Evolutionary conservation across 2,329 filamentous ascomycete genomes (phyloP).

Genomic region (Colletotrichum tofieldiae): DNA sequence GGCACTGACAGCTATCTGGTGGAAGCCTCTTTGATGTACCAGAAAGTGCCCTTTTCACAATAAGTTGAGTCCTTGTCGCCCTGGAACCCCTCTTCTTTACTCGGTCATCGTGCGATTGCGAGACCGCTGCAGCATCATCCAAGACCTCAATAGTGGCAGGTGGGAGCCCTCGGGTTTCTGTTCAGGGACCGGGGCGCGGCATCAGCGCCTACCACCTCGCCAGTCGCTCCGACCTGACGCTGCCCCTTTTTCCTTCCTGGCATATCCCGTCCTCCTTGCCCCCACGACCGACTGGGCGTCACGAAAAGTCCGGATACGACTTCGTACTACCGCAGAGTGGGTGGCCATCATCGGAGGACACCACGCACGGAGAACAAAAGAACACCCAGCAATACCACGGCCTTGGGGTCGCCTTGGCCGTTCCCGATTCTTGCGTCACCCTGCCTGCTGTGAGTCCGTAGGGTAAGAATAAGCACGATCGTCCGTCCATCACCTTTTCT

Average conservation of each 20-base stretch:
- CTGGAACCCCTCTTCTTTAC: not conserved
- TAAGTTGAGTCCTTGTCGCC: not conserved
- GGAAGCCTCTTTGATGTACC: not conserved
- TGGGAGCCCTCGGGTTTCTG: constrained; percentile 6
- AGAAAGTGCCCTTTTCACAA: not conserved
- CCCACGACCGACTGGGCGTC: not conserved
- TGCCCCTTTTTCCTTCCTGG: constrained; percentile 9
- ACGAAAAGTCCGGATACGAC: constrained; percentile 29
- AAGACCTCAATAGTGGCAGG: constrained; percentile 26
- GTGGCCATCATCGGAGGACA: not conserved
- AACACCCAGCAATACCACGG: constrained; percentile 12
- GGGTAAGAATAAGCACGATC: constrained; percentile 42
- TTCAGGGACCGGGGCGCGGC: constrained; percentile 19
- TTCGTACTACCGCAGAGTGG: not conserved
- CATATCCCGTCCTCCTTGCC: constrained; percentile 9
- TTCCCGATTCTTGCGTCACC: constrained; percentile 18
- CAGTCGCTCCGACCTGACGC: not conserved
- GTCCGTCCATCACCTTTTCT: constrained; percentile 22
- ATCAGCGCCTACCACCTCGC: constrained; percentile 1
- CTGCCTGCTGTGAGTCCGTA: constrained; percentile 12
- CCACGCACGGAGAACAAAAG: not conserved
- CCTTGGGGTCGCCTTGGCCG: constrained; percentile 9
- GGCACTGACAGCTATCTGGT: too few relatives aligned
- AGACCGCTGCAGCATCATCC: constrained; percentile 19
- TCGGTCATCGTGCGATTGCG: constrained; percentile 10